Evolutionary conservation across 2,329 filamentous ascomycete genomes (phyloP), one percentile per base, ranked within the genome.

Genomic region (Graphilbum fragrans): DNA sequence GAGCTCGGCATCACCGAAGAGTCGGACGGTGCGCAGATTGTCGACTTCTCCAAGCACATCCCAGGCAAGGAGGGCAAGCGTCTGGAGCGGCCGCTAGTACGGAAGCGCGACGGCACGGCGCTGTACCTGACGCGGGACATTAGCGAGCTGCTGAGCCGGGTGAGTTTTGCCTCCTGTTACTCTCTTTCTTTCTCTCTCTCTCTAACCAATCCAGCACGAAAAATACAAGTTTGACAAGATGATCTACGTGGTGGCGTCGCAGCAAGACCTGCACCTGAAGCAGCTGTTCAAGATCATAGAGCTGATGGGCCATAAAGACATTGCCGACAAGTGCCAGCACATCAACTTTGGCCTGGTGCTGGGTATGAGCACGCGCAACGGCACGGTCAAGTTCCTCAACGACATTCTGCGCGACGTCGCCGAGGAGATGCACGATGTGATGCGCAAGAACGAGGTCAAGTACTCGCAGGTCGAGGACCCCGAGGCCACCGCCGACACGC

Each of bases 391-490:
- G 60, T 86, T 85, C 64, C 57, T 75, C 33, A 69, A 80, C 52
- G 80, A 84, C 51, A 86, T 87, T 51, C 68, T 88, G 43, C 70
- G 74, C 33, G 83, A 88, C 52, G 86, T 93, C 8, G 80, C 77
- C 53, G 90, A 95, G 42, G 86, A 88, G 64, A 98, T 98, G 92
- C 90, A 96, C 69, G 86, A 94, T 47, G 86, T 93, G 39, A 98
- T 98, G 92, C 77, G 69, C 62, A 82, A 82, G 66, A 96, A 96
- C 60, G 72, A 83, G 53, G 70, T 74, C 56, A 98, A 98, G 69
- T 98, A 96, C 62, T 66, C 77, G 43, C 87, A 95, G 62, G 81
- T 98, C 18, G 83, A 81, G 55, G 70, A 96, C 59, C 90, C 90
- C 1, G 79, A 77, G 41, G 73, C 76, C 41, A 83, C 80, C 10